Evolutionary conservation across 768 basidiomycete genomes (phyloP), one percentile per base, ranked within the genome.

Genomic region (Russula sp.): DNA sequence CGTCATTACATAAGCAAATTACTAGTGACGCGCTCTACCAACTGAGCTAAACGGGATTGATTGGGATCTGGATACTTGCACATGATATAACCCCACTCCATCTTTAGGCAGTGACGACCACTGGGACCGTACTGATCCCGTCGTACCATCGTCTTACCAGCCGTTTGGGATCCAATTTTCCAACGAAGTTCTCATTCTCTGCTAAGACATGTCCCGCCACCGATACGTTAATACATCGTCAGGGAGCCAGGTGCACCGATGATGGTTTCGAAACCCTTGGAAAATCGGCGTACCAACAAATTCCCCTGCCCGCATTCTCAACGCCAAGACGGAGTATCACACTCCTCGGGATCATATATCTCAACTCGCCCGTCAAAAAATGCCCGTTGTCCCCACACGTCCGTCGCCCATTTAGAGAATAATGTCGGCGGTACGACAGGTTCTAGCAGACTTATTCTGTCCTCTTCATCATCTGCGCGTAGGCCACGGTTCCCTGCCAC

Each of bases 401-500:
- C 16, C 7, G n/a, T 34, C 28, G 51, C 38, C 26, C 26, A 22
- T 30, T n/a, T 26, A 14, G 32, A 46, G 14, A 24, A 55, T 16
- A 22, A 26, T n/a, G 46, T 32, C 32, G 60, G 24, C 42, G 18
- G 30, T 54, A 46, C 16, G 2, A 6, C 13, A 11, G 18, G 36
- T 10, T 13, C 18, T 42, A 28, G 13, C 42, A 24, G 52, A 34
- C 49, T 49, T 57, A 67, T 46, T 57, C 49, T 30, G 32, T 26
- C 56, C 34, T 63, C 18, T 63, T 60, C 36, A 61, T 11, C 53
- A 59, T 59, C 14, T 63, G 62, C 42, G 58, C 64, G 44, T 83
- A 75, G 38, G 78, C 81, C 55, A 91, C 76, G 2, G 90, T 92
- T 20, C 73, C 77, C 75, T 93, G 91, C 91, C 91, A 93, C 91